These are phyloP conservation scores for Neonectria sp. DNA, from an alignment of 2,329 filamentous ascomycete genomes.

Conservation along the genomic window DNA sequence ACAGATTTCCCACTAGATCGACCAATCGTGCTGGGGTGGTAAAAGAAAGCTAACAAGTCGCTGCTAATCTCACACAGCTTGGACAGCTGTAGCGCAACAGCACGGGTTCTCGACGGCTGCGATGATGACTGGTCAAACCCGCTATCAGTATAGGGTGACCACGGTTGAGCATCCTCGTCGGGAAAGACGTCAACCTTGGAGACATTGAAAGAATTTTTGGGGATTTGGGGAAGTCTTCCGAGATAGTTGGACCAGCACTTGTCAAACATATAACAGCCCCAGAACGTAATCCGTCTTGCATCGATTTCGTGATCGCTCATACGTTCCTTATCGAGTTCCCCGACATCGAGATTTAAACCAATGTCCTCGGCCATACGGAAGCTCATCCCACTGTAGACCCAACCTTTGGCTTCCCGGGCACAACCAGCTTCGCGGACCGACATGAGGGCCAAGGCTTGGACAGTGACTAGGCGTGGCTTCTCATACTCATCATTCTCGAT, in stretches of 20 bases:
- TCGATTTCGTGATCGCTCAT: conserved; percentile 89
- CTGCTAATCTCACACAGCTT: conserved; percentile 94
- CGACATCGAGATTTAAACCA: conserved; percentile 88
- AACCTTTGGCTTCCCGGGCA: conserved; percentile 93
- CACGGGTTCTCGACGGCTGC: conserved; percentile 87
- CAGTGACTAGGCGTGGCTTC: conserved; percentile 87
- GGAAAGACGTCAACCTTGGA: conserved; percentile 94
- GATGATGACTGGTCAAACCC: conserved; percentile 81
- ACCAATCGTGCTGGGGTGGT: conserved; percentile 81
- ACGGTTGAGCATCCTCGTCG: conserved; percentile 85
- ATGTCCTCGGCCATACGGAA: conserved; percentile 98
- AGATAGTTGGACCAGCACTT: conserved; percentile 99
- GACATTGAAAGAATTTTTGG: conserved; percentile 83
- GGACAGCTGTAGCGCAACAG: conserved; percentile 85
- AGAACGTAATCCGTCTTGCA: conserved; percentile 91
- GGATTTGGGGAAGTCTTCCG: conserved; percentile 89
- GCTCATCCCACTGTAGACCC: conserved; percentile 98
- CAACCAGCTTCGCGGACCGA: conserved; percentile 96
- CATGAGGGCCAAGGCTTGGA: conserved; percentile 95
- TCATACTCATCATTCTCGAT: conserved; percentile 95
- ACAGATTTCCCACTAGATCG: conserved; percentile 80
- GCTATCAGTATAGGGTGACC: conserved; percentile 90
- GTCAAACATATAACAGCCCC: conserved; percentile 98
- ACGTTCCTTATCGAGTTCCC: conserved; percentile 71
- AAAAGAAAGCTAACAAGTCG: conserved; percentile 91